A percentile compares a stretch with the other conserved stretches of the same genome.
Evolutionary conservation across 345 rosid genomes (phyloP).

Genomic region (Brassica cretica): DNA sequence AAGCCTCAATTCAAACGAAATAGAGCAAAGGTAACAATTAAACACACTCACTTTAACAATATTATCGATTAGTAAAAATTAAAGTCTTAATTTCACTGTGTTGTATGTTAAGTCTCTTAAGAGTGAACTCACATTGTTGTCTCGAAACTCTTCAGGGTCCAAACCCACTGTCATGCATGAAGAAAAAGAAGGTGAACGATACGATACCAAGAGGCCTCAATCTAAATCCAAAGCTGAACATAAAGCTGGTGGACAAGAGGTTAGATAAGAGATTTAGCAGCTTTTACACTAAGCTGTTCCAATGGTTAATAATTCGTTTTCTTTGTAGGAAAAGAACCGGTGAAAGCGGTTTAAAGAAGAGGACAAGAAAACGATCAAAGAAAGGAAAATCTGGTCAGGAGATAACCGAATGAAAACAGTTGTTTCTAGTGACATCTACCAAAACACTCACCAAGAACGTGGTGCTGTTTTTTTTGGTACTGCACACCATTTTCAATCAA

Average conservation of each 20-base stretch:
- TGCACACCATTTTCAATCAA: not conserved
- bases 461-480: not conserved
- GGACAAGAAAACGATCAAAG: slow-evolving; percentile 28
- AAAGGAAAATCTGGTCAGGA: slow-evolving; percentile 26
- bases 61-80: not conserved
- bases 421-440: slow-evolving; percentile 11
- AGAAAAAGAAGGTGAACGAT: slow-evolving; percentile 53
- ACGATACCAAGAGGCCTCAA: slow-evolving; percentile 26
- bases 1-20: slow-evolving; percentile 80
- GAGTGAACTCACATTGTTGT: slow-evolving; percentile 16
- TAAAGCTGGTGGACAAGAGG: slow-evolving; percentile 43
- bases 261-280: slow-evolving; percentile 13
- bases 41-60: not conserved
- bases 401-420: slow-evolving; percentile 2
- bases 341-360: slow-evolving; percentile 9
- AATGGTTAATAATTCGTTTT: not conserved
- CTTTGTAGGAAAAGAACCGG: slow-evolving; percentile 26
- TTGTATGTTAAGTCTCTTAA: not conserved
- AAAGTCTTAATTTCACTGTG: not conserved
- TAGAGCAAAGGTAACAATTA: slow-evolving; percentile 58
- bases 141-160: slow-evolving; percentile 62
- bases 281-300: not conserved
- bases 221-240: slow-evolving; percentile 22
- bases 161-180: slow-evolving; percentile 81
- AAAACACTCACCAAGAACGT: not conserved